Evolutionary conservation across 176 grass and related monocot species (phyloP), one percentile per base, ranked within the genome.

Genomic region (Musa troglodytarum): DNA sequence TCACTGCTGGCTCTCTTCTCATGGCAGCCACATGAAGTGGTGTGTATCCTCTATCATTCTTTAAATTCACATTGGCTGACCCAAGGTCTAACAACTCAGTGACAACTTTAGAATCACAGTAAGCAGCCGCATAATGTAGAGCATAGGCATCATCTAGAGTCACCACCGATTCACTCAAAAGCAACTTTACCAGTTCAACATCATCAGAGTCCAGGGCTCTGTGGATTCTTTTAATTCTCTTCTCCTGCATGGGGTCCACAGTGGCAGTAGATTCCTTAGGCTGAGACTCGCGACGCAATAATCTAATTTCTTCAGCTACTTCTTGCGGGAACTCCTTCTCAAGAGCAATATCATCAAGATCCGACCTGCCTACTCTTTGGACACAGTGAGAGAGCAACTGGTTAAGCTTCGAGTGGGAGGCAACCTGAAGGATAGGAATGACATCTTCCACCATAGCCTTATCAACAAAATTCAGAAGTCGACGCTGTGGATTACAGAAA

Each of bases 181-280:
- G 88, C 82, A 98, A 83, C 80, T 86, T 93, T 77, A 98, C 95
- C 80, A 98, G 91, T 73, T 98, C 90, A 16, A 98, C 84, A 85
- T 98, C 95, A 76, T 98, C 95, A 75, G 82, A 93, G 81, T 98
- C 95, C 1, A 98, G 88, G 34, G 95, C 95, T 73, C 82, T 82
- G 82, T 93, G 90, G 54, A 98, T 98, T 80, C 80, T 88, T 74
- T 78, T 86, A 28, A 93, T 82, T 82, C 88, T 86, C 87, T 90
- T 93, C 53, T 98, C 95, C 57, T 89, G 88, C 17, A 88, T 71
- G 74, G 73, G 88, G 59, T 97, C 87, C 0, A 49, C 62, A 56
- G 57, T 19, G 1, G n/a, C 52, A 49, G 83, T 78, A 50, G 28
- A 77, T 83, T 85, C 73, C 72, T 61, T 80, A 52, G 82, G 65